Percentiles rank a stretch among this genome's conserved stretches.
These are phyloP conservation scores for Dothiorella sarmentorum DNA, from an alignment of 2,329 filamentous ascomycete species.

Conservation along the genomic window DNA sequence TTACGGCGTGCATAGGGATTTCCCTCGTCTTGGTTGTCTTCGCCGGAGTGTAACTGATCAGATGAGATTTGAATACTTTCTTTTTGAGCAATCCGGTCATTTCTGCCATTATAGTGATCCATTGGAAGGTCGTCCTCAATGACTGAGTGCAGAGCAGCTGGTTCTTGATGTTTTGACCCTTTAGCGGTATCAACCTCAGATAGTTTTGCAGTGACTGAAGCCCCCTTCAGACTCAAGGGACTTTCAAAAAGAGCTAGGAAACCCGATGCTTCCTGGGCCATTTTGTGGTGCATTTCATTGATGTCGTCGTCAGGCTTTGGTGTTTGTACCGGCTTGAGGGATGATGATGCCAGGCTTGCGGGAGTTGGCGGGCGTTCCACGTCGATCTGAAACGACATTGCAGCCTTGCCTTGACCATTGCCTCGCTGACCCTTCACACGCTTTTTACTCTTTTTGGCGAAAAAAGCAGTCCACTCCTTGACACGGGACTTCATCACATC, in stretches of 20 bases:
- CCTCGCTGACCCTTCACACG: not conserved
- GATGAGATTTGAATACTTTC: not conserved
- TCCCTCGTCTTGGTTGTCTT: not conserved
- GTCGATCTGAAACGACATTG: not conserved
- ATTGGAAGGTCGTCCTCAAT: not conserved
- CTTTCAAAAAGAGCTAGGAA: not conserved
- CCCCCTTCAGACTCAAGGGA: not conserved
- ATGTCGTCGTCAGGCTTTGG: not conserved
- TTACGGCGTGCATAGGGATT: not conserved
- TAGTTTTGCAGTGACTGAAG: not conserved
- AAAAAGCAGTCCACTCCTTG: conserved; percentile 33
- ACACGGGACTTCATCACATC: conserved; percentile 39
- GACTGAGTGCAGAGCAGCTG: not conserved
- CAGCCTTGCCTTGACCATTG: not conserved
- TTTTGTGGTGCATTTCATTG: not conserved
- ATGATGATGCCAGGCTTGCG: not conserved
- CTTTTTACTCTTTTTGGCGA: not conserved
- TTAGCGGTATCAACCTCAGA: not conserved
- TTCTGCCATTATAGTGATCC: not conserved
- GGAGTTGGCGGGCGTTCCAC: not conserved
- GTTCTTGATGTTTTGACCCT: not conserved
- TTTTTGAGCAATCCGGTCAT: not conserved
- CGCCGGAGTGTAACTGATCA: not conserved
- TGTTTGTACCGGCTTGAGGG: not conserved
- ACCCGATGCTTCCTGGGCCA: not conserved